Conservation (phyloP, 179 eudicot species). For the Vitellaria paradoxa region DNA sequence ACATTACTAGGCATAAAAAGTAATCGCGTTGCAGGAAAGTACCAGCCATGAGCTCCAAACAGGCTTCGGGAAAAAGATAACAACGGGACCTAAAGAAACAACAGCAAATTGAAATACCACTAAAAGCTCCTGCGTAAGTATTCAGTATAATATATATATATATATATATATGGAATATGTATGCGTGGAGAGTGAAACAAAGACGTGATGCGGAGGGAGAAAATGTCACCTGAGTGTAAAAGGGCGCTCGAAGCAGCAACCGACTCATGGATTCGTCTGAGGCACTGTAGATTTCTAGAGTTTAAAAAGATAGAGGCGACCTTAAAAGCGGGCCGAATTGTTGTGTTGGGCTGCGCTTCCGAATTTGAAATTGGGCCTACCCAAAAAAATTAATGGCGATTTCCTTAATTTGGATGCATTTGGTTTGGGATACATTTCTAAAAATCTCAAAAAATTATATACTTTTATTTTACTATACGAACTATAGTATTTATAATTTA, state of each 20-base stretch:
- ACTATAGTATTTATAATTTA: too few species aligned
- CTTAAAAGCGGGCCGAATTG: not conserved
- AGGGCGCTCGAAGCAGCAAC: not conserved
- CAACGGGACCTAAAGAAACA: constrained; percentile 22
- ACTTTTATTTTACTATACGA: too few species aligned
- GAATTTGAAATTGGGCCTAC: not conserved
- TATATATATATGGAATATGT: not conserved
- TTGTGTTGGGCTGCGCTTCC: not conserved
- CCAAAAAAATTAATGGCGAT: too few species aligned
- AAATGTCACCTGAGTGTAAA: not conserved
- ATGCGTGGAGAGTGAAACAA: not conserved
- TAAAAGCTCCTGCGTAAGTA: too few species aligned
- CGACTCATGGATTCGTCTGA: not conserved
- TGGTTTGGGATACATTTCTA: too few species aligned
- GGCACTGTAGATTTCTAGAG: not conserved
- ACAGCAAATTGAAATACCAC: not conserved
- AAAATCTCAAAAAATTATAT: too few species aligned
- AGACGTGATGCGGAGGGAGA: not conserved
- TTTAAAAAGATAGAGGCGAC: not conserved
- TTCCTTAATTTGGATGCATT: too few species aligned
- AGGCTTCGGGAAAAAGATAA: constrained; percentile 19
- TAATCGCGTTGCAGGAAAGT: constrained; percentile 12
- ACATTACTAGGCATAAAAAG: not conserved
- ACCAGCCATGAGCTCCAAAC: constrained; percentile 40
- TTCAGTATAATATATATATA: not conserved